Evolutionary conservation across 2,329 filamentous ascomycete genomes (phyloP).

Genomic region (Neofusicoccum parvum): DNA sequence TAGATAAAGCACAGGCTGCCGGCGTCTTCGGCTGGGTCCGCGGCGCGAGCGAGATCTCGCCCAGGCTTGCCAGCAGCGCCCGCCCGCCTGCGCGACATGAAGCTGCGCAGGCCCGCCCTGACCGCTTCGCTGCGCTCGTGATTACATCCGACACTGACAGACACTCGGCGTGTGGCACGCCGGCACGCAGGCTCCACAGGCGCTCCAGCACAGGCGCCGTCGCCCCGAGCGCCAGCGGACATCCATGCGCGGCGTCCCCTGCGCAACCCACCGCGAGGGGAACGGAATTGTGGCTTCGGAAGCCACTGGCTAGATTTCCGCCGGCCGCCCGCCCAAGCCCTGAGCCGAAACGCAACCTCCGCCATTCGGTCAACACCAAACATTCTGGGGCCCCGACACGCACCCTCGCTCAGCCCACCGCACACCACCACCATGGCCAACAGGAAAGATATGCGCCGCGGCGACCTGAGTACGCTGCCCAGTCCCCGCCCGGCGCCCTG

Average conservation of each 20-base stretch:
- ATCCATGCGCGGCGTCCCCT: conserved; percentile 6
- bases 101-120: background rate
- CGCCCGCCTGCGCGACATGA: background rate
- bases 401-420: conserved; percentile 5
- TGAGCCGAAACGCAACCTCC: conserved; percentile 8
- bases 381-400: conserved; percentile 18
- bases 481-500: background rate
- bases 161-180: conserved; percentile 2
- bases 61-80: background rate
- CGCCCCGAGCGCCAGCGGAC: conserved; percentile 8
- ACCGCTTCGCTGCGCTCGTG: conserved; percentile 3
- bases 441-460: conserved; percentile 75
- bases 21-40: conserved; percentile 11
- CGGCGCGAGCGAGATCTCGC: conserved; percentile 5
- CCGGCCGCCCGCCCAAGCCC: background rate
- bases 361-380: conserved; percentile 19
- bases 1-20: conserved; percentile 13
- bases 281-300: conserved; percentile 14
- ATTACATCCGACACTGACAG: background rate
- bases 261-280: background rate
- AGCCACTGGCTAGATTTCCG: conserved; percentile 10
- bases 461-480: conserved; percentile 67
- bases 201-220: background rate
- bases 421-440: conserved; percentile 57
- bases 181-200: conserved; percentile 7